Base-by-base conservation (phyloP, 1,139 yeast genomes). In the Taiozyma sp. region DNA sequence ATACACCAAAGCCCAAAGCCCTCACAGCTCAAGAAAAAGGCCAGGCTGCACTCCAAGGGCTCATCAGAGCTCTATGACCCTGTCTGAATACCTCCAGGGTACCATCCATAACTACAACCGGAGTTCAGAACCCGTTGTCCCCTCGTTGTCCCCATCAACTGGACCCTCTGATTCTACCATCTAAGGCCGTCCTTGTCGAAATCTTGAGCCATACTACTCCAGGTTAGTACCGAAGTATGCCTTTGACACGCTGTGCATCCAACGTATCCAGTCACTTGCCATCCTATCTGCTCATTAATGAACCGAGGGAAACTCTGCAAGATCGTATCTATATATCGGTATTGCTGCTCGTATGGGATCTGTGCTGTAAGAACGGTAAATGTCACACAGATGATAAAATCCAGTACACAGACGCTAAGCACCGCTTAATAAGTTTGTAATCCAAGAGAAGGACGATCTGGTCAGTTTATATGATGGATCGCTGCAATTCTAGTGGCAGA, bases 401-500 rank as follows among this genome's bases (percentile, higher is more conserved):
- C 19, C 53, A 14, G 50, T 51, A 22, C 57, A 34, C 16, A 40
- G 29, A 45, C 8, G 36, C 36, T 5, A 44, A 46, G 10, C 47
- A 41, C 13, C 43, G 38, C 9, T 53, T 62, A 34, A 64, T 72
- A 19, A 53, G 61, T 16, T 53, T 57, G 38, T 76, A 73, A 50
- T 61, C 66, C 32, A 68, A 70, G 55, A 51, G 74, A 46, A 59
- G 76, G 51, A 70, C 75, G 2, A 62, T 72, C 28, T 72, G 76
- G 76, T 61, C 71, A 4, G 73, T 71, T 4, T 71, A 70, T 49
- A 70, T 72, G 74, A 71, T 72, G 75, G 76, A 72, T 56, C 54
- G 74, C 39, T 71, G 75, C 52, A 72, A 68, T 46, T 66, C 73
- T 9, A 67, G 73, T 58, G 74, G 75, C 2, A 54, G 73, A 45